phyloP scores from a whole-genome alignment of 2,329 filamentous ascomycete species.

The Ophiostoma sp. region DNA sequence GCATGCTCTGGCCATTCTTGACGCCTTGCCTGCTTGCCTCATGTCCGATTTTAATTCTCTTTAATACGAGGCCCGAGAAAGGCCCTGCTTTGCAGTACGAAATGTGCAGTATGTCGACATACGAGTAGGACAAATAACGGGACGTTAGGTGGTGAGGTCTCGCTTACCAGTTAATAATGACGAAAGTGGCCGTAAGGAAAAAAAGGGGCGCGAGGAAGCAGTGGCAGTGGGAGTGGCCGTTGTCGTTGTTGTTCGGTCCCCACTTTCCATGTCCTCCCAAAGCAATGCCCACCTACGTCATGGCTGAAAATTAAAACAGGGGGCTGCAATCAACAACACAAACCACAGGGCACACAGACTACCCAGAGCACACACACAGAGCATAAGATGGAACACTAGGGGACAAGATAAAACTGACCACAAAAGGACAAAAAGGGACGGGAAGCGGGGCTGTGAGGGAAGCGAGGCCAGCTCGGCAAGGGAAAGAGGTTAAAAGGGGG shows the following conservation, averaged over 20 bases:
- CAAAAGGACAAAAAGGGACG: neutral
- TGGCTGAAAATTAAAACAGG: neutral
- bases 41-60: neutral
- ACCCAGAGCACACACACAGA: neutral
- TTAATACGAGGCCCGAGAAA: neutral
- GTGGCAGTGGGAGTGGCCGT: neutral
- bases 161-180: no score
- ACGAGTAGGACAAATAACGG: neutral
- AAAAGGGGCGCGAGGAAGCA: no score
- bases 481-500: neutral
- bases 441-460: neutral
- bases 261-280: slow-evolving; percentile 9
- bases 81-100: neutral
- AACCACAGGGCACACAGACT: neutral
- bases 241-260: neutral
- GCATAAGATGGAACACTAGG: neutral
- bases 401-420: neutral
- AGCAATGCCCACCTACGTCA: slow-evolving; percentile 4
- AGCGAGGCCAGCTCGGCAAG: neutral
- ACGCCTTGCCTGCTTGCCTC: no score
- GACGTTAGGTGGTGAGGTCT: no score
- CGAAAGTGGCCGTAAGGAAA: no score
- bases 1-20: neutral
- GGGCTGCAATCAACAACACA: neutral
- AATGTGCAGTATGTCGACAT: neutral